Evolutionary conservation across 169 alveolate genomes (phyloP), one percentile per base, ranked within the genome.

Genomic region (Plasmodium yoelii): DNA sequence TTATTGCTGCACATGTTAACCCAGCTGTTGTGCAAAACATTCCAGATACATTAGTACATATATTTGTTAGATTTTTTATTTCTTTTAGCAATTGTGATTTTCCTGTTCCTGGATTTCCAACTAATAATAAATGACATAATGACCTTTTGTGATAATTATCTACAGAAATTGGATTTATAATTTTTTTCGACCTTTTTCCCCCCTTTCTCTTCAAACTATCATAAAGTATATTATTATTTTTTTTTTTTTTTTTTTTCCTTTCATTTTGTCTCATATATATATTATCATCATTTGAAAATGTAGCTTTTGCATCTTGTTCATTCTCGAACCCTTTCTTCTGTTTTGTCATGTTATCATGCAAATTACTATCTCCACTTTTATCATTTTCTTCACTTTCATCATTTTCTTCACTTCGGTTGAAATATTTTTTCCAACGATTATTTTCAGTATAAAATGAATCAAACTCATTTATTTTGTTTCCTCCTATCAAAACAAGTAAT

Each of bases 61-160:
- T 87, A 24, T 69, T 60, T 18, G 95, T 86, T 1, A 96, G 73
- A 63, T 92, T 92, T 13, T 88, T 75, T 9, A 98, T 98, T 51
- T 94, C 94, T 61, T 87, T 90, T 46, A 98, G 92, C 47, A 98
- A 86, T 57, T 95, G 96, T 24, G 99, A 96, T 92, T 98, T 98
- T 42, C 99, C 99, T 1, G 98, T 96, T 6, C 99, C 99, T 5
- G 99, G 99, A 65, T 96, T 98, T 0, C 99, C 99, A 44, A 98
- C 95, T 47, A 97, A 89, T 22, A 98, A 89, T 44, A 97, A 73
- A 87, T 98, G 99, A 59, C 96, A 93, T 53, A 91, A 87, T 0
- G 95, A 88, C 19, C 95, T 71, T 42, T 86, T 69, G 53, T 91
- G 90, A 12, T 56, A 86, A 67, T 70, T 56, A 42, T 64, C 67